These are phyloP conservation scores for Malus hybrid DNA, from an alignment of 331 rosid species.

Conservation along the genomic window DNA sequence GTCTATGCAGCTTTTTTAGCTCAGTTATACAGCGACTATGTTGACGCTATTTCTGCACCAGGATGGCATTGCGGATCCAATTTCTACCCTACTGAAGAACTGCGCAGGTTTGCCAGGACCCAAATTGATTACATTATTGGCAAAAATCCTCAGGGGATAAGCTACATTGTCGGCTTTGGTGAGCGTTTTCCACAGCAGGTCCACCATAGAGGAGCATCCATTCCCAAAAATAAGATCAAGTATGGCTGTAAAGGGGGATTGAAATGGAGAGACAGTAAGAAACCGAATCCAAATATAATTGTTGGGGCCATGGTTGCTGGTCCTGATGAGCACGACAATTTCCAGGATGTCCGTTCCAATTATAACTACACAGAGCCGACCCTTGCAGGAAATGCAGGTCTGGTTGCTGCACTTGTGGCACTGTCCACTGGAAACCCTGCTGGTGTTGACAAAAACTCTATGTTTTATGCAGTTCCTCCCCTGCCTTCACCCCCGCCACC, in stretches of 20 bases:
- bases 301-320: conserved; percentile 9
- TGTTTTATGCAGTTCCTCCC: conserved; percentile 3
- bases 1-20: conserved; percentile 22
- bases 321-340: not conserved
- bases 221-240: conserved; percentile 1
- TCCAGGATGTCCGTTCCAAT: conserved; percentile 11
- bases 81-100: not conserved
- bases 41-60: not conserved
- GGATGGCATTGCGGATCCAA: conserved; percentile 9
- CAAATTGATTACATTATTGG: conserved; percentile 18
- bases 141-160: conserved; percentile 7
- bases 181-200: conserved; percentile 6
- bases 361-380: conserved; percentile 5
- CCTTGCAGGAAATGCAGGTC: conserved; percentile 15
- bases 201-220: conserved; percentile 12
- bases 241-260: not conserved
- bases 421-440: not conserved
- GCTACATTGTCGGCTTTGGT: conserved; percentile 15
- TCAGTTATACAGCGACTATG: conserved; percentile 14
- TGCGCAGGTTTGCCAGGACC: conserved; percentile 1
- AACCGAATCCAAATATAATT: conserved; percentile 6
- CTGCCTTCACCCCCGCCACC: not conserved
- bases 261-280: conserved; percentile 8
- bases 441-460: conserved; percentile 10
- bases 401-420: conserved; percentile 18